Base-by-base conservation (phyloP, 2,329 filamentous ascomycete genomes). In the Fusarium gaditjirri region DNA sequence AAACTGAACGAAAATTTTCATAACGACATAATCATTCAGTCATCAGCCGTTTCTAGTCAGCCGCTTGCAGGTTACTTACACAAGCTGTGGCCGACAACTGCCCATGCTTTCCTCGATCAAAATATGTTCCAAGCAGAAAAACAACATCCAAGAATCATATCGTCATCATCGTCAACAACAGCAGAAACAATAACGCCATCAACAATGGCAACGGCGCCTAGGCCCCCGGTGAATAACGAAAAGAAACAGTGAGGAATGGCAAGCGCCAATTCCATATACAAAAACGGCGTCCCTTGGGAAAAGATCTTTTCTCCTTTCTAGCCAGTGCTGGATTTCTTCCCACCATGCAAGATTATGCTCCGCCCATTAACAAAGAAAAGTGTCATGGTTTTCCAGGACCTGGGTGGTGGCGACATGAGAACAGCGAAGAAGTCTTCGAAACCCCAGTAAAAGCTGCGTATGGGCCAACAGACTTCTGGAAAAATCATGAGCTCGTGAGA, bases 401-500 rank as follows among this genome's bases (percentile, higher is more conserved):
- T 53, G 46, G 43, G 35, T 50, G 65, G 53, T 59, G 64, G 62
- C 54, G 62, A 61, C 58, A 65, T 61, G 61, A 67, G 54, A 68
- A 58, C 47, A 52, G 44, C 65, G 71, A 75, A 77, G 69, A 75
- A 75, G 71, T 65, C 74, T 76, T 77, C 73, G 65, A 63, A 59
- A 67, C 53, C 63, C 57, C 42, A 53, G 63, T 53, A 68, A 73
- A 46, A 62, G 64, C 66, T 71, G 68, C 71, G 50, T 65, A 68
- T 75, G 70, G 69, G 67, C 61, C 64, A 65, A 65, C 61, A 72
- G 61, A 65, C 69, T 71, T 67, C 74, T 75, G 71, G 61, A 61
- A 75, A 77, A 61, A 64, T 75, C 79, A 77, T 80, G 75, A 76
- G 71, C 77, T 81, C 79, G 79, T 81, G 77, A 81, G 78, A 78